Conservation (phyloP, 208 protist genomes). For the Trypanosoma caninum region DNA sequence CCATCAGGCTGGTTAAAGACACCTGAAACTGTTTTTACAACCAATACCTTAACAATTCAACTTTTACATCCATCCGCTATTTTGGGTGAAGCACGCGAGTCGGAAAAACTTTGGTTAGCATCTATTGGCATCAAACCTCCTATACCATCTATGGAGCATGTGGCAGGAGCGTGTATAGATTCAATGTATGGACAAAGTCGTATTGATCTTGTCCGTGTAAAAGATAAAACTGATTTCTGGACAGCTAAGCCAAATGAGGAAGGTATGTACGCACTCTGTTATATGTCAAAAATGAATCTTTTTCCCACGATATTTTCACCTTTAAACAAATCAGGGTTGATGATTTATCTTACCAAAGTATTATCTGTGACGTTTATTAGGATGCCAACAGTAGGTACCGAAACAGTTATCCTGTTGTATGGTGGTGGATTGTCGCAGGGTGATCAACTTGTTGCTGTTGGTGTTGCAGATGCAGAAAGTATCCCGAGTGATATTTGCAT, state of each 20-base stretch:
- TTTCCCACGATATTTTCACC: conserved; percentile 55
- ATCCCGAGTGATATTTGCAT: conserved; percentile 76
- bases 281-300: conserved; percentile 11
- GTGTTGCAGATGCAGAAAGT: conserved; percentile 16
- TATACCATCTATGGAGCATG: conserved; percentile 6
- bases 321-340: conserved; percentile 36
- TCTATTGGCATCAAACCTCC: conserved; percentile 2
- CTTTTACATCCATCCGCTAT: conserved; percentile 23
- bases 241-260: conserved; percentile 2
- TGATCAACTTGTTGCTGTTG: conserved; percentile 64
- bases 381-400: conserved; percentile 17
- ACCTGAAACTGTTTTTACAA: conserved; percentile 55
- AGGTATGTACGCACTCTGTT: conserved; percentile 70
- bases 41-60: conserved; percentile 30
- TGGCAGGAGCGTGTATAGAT: conserved; percentile 25
- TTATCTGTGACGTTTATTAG: conserved; percentile 30
- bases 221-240: conserved; percentile 26
- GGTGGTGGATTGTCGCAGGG: conserved; percentile 64
- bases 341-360: conserved; percentile 51
- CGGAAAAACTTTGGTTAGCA: conserved; percentile 38
- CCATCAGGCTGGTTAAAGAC: conserved; percentile 51
- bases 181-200: conserved; percentile 11
- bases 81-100: conserved; percentile 11
- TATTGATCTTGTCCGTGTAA: conserved; percentile 33
- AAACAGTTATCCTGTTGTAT: conserved; percentile 35